Evolutionary conservation across 495 filamentous ascomycete species (phyloP).

Genomic region (Penicillium goetzii): DNA sequence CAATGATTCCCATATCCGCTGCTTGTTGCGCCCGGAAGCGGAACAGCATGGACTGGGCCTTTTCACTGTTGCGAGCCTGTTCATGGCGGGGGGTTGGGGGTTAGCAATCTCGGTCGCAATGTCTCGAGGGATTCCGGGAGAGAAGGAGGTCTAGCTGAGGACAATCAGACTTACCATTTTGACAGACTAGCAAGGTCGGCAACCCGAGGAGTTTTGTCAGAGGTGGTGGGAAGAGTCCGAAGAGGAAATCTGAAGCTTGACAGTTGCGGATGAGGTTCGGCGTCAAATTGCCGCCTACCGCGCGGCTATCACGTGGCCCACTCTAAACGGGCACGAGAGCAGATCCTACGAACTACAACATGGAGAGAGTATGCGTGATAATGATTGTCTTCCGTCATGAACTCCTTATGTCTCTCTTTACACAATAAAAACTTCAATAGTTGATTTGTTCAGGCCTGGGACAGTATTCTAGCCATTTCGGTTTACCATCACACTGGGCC

Average conservation of each 20-base stretch:
- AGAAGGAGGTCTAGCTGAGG: background rate
- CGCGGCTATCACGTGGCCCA: slow-evolving; percentile 31
- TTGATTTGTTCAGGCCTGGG: background rate
- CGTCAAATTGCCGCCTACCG: slow-evolving; percentile 31
- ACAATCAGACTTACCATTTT: slow-evolving; percentile 39
- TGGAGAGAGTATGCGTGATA: background rate
- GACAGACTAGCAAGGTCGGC: slow-evolving; percentile 26
- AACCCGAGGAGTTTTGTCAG: slow-evolving; percentile 20
- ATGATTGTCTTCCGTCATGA: background rate
- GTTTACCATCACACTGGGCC: background rate
- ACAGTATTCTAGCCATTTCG: background rate
- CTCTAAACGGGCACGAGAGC: background rate
- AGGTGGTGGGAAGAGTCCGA: slow-evolving; percentile 30
- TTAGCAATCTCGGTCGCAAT: slow-evolving; percentile 27
- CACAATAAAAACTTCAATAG: background rate
- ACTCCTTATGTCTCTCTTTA: background rate
- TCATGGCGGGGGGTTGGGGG: slow-evolving; percentile 25
- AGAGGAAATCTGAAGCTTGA: slow-evolving; percentile 33
- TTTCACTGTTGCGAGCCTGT: slow-evolving; percentile 86
- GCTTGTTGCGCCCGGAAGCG: slow-evolving; percentile 98
- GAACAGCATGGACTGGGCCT: slow-evolving; percentile 99
- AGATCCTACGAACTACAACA: background rate
- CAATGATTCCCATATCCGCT: slow-evolving; percentile 93
- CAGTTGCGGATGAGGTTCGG: slow-evolving; percentile 33
- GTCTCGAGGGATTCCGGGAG: background rate